These are phyloP conservation scores for Solanum corneliomulleri DNA, from an alignment of 257 asterid species.

Conservation along the genomic window DNA sequence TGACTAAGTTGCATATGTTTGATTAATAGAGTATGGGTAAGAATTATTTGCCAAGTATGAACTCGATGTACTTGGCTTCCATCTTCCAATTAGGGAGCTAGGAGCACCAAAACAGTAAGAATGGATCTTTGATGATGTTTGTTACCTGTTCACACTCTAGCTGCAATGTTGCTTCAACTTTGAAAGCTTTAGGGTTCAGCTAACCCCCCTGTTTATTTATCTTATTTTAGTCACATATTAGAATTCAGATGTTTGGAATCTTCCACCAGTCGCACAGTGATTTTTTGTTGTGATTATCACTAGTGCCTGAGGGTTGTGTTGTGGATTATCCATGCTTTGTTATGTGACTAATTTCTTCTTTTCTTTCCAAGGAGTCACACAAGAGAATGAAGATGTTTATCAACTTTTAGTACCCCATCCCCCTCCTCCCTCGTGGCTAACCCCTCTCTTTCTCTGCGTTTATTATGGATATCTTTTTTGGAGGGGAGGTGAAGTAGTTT, in stretches of 20 bases:
- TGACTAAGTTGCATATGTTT: background rate
- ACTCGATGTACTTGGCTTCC: background rate
- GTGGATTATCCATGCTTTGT: background rate
- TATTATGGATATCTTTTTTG: background rate
- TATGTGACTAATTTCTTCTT: background rate
- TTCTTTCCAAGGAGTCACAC: background rate
- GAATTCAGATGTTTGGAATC: background rate
- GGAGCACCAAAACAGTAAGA: background rate
- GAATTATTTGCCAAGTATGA: background rate
- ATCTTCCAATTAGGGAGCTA: background rate
- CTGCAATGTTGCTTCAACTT: background rate
- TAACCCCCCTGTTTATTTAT: background rate
- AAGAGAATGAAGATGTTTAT: background rate
- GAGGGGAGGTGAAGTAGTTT: background rate
- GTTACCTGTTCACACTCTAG: background rate
- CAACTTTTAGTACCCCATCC: background rate
- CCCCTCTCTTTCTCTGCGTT: background rate
- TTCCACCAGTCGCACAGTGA: background rate
- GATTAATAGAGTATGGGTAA: background rate
- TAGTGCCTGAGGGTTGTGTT: background rate
- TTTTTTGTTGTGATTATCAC: background rate
- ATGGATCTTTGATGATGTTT: background rate
- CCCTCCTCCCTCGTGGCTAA: background rate
- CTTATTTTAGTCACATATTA: background rate
- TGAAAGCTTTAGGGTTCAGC: background rate